Evolutionary conservation across 169 alveolate genomes (phyloP).

Genomic region (Plasmodium sp.): DNA sequence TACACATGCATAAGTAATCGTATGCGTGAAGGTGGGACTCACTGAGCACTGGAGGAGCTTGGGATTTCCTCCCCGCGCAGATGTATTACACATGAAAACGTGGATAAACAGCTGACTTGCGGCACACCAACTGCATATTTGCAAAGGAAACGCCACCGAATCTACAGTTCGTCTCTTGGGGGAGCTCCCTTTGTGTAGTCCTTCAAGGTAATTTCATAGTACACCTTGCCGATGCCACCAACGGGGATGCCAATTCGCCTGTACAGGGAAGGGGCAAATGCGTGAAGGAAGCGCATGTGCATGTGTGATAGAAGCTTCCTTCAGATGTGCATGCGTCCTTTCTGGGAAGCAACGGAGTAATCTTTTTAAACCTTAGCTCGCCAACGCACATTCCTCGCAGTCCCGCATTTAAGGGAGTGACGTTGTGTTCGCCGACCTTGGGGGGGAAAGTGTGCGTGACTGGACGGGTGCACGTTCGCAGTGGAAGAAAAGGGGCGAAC

Average conservation of each 20-base stretch:
- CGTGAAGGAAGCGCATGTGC: not conserved
- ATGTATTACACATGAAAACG: not conserved
- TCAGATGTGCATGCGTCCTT: not conserved
- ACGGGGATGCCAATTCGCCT: constrained; percentile 83
- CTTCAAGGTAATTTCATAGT: constrained; percentile 77
- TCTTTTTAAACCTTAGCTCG: constrained; percentile 77
- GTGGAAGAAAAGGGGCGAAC: not conserved
- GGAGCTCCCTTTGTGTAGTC: constrained; percentile 49
- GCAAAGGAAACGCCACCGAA: not conserved
- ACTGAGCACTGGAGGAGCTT: not conserved
- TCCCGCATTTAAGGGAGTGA: constrained; percentile 80
- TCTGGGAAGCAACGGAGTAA: not conserved
- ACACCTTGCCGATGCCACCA: constrained; percentile 80
- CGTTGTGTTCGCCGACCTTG: constrained; percentile 83
- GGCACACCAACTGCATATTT: not conserved
- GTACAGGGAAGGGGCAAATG: not conserved
- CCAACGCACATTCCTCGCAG: constrained; percentile 82
- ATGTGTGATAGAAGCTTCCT: not conserved
- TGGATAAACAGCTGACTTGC: not conserved
- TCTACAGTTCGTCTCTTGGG: constrained; percentile 23
- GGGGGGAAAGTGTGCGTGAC: not conserved
- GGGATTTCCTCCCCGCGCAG: not conserved
- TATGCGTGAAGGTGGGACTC: not conserved
- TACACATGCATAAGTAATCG: not conserved
- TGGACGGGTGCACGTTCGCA: not conserved